A percentile compares a stretch with the other conserved stretches of the same genome.
These are phyloP conservation scores for Trifolium pratense DNA, from an alignment of 306 rosid genomes.

Conservation along the genomic window DNA sequence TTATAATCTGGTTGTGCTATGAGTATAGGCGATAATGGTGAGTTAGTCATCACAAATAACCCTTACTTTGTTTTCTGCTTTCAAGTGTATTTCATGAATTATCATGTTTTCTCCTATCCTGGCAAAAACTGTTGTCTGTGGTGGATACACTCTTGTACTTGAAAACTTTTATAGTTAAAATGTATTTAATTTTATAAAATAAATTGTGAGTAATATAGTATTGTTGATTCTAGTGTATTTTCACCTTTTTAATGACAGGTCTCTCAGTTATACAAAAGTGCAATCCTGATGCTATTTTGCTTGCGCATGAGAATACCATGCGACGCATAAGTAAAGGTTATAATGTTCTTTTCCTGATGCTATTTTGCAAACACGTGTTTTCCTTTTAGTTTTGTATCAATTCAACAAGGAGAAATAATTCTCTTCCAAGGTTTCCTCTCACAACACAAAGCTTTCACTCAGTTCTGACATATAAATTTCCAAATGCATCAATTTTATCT, in stretches of 20 bases:
- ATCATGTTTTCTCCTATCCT: conserved; percentile 26
- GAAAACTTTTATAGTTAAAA: conserved; percentile 13
- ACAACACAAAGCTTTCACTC: neutral
- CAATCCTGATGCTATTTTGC: conserved; percentile 77
- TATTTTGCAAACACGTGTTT: conserved; percentile 11
- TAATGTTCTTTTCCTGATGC: conserved; percentile 25
- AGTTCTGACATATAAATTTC: neutral
- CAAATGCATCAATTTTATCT: neutral
- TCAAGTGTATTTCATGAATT: conserved; percentile 28
- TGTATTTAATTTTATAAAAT: neutral
- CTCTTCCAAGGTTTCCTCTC: conserved; percentile 12
- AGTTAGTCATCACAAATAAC: conserved; percentile 30
- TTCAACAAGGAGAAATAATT: conserved; percentile 14
- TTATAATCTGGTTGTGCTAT: conserved; percentile 29
- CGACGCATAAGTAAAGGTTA: conserved; percentile 74
- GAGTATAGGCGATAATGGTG: conserved; percentile 21
- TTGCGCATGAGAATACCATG: conserved; percentile 85
- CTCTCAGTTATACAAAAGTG: conserved; percentile 76
- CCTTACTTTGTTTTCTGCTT: conserved; percentile 28
- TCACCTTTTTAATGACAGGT: conserved; percentile 58
- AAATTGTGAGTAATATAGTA: neutral
- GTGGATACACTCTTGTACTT: conserved; percentile 6
- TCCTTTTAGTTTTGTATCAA: conserved; percentile 25
- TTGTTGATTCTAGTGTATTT: conserved; percentile 4
- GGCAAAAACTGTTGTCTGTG: conserved; percentile 29